Conservation (phyloP, 441 rosid species). For the Aquilaria agallochum region DNA sequence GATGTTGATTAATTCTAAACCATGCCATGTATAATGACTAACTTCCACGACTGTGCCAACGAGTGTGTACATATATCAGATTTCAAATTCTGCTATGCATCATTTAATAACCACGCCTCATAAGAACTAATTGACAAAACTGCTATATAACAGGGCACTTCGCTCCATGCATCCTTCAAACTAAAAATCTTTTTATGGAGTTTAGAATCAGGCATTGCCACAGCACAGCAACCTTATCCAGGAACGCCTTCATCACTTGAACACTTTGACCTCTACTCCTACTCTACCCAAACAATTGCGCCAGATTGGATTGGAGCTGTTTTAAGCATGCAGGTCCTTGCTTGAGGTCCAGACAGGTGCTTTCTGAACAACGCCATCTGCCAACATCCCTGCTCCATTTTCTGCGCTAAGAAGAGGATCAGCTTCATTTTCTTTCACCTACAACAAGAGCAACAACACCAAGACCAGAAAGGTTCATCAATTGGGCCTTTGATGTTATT, state of each 20-base stretch:
- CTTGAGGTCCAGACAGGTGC: constrained; percentile 80
- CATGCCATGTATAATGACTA: too few species aligned
- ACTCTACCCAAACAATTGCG: constrained; percentile 16
- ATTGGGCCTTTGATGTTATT: neutral
- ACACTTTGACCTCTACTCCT: constrained; percentile 17
- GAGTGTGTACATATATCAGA: neutral
- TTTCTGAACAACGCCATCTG: constrained; percentile 42
- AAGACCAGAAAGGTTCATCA: neutral
- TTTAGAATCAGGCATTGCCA: constrained; percentile 18
- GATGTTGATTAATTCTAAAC: too few species aligned
- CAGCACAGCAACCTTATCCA: constrained; percentile 15
- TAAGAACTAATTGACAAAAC: constrained; percentile 24
- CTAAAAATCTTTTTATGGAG: constrained; percentile 6
- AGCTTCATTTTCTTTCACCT: constrained; percentile 81
- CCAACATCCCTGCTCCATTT: constrained; percentile 60
- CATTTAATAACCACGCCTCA: constrained; percentile 16
- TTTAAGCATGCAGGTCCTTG: constrained; percentile 88
- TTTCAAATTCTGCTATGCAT: constrained; percentile 21
- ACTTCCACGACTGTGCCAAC: too few species aligned
- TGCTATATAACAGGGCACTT: constrained; percentile 20
- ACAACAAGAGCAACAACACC: neutral
- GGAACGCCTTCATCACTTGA: constrained; percentile 45
- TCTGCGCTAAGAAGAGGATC: constrained; percentile 83
- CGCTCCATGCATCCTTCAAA: constrained; percentile 11
- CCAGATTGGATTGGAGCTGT: constrained; percentile 4